These are phyloP conservation scores for Didymellaceae sp. DNA, from an alignment of 2,329 filamentous ascomycete genomes.

Conservation along the genomic window DNA sequence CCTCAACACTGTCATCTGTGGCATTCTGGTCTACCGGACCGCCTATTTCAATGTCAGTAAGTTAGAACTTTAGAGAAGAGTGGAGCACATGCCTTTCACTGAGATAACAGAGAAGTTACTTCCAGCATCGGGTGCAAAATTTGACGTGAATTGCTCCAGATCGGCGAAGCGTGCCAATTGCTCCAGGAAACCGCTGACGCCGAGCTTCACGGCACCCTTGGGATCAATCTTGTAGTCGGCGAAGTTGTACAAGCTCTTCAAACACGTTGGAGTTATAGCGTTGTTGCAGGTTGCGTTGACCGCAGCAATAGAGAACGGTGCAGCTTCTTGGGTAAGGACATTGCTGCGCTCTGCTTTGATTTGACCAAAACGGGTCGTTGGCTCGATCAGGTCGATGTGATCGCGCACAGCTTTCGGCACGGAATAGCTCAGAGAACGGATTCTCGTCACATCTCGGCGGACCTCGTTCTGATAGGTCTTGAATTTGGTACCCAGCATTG, in stretches of 20 bases:
- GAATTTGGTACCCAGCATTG: conserved; percentile 65
- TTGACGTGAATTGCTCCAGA: conserved; percentile 49
- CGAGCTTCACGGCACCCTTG: conserved; percentile 48
- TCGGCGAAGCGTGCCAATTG: conserved; percentile 58
- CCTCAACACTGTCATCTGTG: conserved; percentile 53
- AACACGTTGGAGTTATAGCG: conserved; percentile 55
- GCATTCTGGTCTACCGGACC: conserved; percentile 45
- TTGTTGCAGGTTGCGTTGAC: conserved; percentile 51
- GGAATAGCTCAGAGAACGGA: conserved; percentile 67
- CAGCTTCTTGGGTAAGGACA: conserved; percentile 38
- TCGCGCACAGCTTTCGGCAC: conserved; percentile 62
- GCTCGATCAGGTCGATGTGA: conserved; percentile 68
- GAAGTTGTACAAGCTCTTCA: conserved; percentile 56
- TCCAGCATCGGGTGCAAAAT: conserved; percentile 51
- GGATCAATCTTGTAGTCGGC: conserved; percentile 50
- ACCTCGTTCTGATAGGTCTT: conserved; percentile 60
- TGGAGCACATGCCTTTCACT: conserved; percentile 50
- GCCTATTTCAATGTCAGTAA: conserved; percentile 23
- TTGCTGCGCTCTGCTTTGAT: conserved; percentile 53
- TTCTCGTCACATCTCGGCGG: conserved; percentile 51
- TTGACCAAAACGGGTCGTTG: conserved; percentile 67
- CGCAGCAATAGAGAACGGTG: conserved; percentile 28
- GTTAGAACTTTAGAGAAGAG: too few relatives aligned
- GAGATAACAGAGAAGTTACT: conserved; percentile 54
- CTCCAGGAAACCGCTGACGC: conserved; percentile 57